These are phyloP conservation scores for Podaxis sp. DNA, from an alignment of 768 basidiomycete genomes.

Conservation along the genomic window DNA sequence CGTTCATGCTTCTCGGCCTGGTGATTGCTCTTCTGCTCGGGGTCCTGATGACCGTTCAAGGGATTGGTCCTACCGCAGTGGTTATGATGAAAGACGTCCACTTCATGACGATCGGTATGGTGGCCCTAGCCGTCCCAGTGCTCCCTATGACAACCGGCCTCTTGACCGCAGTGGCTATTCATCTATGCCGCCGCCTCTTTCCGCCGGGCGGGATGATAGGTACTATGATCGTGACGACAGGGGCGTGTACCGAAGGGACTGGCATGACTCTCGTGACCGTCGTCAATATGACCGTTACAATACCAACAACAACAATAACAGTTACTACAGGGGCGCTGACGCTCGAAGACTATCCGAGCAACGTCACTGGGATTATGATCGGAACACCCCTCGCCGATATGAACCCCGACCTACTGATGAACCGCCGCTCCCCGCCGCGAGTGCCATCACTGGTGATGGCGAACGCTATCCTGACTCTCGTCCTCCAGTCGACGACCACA, in stretches of 20 bases:
- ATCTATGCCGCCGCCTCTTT: constrained; percentile 11
- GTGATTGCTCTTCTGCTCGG: constrained; percentile 9
- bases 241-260: constrained; percentile 14
- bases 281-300: constrained; percentile 14
- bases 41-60: not conserved
- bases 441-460: not conserved
- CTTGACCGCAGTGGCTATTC: constrained; percentile 8
- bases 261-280: constrained; percentile 16
- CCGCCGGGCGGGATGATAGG: constrained; percentile 11
- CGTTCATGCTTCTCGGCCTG: constrained; percentile 3
- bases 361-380: constrained; percentile 10
- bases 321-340: constrained; percentile 7
- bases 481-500: not conserved
- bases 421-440: not conserved
- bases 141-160: constrained; percentile 9
- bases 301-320: not conserved
- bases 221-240: constrained; percentile 16
- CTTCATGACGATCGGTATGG: constrained; percentile 13
- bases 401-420: constrained; percentile 6
- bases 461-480: constrained; percentile 3
- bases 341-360: constrained; percentile 10
- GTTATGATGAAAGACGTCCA: constrained; percentile 7
- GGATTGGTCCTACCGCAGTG: constrained; percentile 11
- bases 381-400: constrained; percentile 9
- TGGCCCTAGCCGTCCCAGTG: constrained; percentile 2